Base-by-base conservation (phyloP, 345 rosid genomes). In the Boechera retrofracta region DNA sequence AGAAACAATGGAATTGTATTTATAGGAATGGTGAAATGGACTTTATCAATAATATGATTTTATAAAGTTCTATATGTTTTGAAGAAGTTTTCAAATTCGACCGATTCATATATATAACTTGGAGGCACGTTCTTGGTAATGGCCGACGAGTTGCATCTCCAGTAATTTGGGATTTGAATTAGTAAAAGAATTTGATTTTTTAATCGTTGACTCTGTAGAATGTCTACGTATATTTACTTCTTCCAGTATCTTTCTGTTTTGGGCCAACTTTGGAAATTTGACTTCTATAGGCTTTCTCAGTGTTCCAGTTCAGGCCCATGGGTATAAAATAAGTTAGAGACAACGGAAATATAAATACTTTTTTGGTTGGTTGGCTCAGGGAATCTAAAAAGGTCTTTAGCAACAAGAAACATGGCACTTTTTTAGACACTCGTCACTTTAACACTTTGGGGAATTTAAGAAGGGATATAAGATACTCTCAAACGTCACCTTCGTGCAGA, bases 61-160 rank as follows among this genome's bases (percentile, higher is more conserved):
- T 28, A 4, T 0, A 64, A 15, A 64, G 10, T n/a, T 61, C 2
- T 29, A 29, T 5, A 6, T 70, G 29, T 55, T 35, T 54, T 29
- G 31, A 64, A 64, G 64, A 65, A 18, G 3, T 11, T 3, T 36
- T 71, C 77, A 39, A 77, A 29, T 2, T 49, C 29, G n/a, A 59
- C 42, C 48, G 44, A 61, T 31, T 64, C 26, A 18, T 64, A 5
- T 42, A 11, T 26, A 32, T 59, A n/a, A 78, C 45, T 79, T 68
- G 82, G 71, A 42, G 78, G 61, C 82, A 79, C 78, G 78, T 33
- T 68, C 47, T 31, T 45, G 71, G 35, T 79, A 1, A 73, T 79
- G 78, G 82, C 10, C 70, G 64, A 67, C 64, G 33, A 53, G 65
- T 66, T 67, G 41, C 41, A 64, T 57, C 35, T 28, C 53, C 18